Evolutionary conservation across 176 grass and related monocot genomes (phyloP), one percentile per base, ranked within the genome.

Genomic region (Oryza glaberrima): DNA sequence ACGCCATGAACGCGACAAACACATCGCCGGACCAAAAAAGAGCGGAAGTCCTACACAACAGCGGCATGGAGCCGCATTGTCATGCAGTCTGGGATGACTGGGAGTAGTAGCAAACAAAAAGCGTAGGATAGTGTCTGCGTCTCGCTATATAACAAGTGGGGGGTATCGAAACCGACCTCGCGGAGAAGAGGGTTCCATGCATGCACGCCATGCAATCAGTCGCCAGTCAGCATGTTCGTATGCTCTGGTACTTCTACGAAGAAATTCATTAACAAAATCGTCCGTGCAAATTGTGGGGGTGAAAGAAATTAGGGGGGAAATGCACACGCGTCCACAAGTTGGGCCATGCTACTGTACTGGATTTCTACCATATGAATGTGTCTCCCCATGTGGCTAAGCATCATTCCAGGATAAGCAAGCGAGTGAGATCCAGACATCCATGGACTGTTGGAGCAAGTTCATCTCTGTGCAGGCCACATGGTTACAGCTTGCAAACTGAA

Each of bases 81-180:
- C 47, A 49, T 49, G 72, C 48, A 25, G 56, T 32, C 11, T 1
- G 67, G 67, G 48, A 10, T 77, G 77, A 71, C 30, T 74, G 72
- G 28, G 70, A 16, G 64, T 68, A 52, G 11, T 54, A 70, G 44
- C 78, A 43, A 77, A 71, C 66, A 71, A 75, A 76, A 80, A 20
- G 19, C 77, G 14, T 70, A 16, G 70, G 20, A 40, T 28, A 11
- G 26, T 75, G 69, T 69, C 69, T 19, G 38, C 82, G 7, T 70
- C 79, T 76, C 58, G 25, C 65, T 28, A 20, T 22, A 61, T 64
- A 41, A 47, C 72, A 36, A 76, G 65, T 48, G 64, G 47, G 47
- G 48, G 65, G 16, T 0, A 54, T 54, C 16, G 71, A 32, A 38
- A 22, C 63, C 20, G 70, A 73, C 77, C 84, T 73, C 76, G 38